Conservation (phyloP, 164 flowering plant species). For the Dillenia suffruticosa region DNA sequence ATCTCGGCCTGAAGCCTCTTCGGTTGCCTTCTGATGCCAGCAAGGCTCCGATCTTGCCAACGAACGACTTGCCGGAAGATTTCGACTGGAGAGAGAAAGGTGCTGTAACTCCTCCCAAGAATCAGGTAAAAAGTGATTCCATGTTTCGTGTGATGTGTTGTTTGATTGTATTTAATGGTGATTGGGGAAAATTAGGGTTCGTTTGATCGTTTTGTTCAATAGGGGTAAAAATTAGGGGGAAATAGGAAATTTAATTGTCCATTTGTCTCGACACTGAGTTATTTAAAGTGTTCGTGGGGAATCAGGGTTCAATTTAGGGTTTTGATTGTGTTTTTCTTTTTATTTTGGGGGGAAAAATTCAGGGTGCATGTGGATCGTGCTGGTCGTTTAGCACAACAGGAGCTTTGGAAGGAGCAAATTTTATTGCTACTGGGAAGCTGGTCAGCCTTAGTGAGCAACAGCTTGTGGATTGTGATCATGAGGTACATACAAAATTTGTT, state of each 20-base stretch:
- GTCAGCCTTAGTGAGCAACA: constrained; percentile 94
- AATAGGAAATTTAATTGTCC: no score
- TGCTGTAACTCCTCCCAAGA: constrained; percentile 80
- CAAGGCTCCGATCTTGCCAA: constrained; percentile 82
- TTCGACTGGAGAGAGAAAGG: constrained; percentile 96
- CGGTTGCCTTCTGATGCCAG: constrained; percentile 55
- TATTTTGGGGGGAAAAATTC: constrained; percentile 1
- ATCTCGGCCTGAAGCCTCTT: constrained; percentile 49
- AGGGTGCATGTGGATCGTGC: constrained; percentile 97
- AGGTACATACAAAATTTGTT: constrained; percentile 32
- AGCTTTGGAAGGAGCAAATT: constrained; percentile 90
- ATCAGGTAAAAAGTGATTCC: constrained; percentile 51
- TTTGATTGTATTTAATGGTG: no score
- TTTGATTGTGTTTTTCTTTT: not conserved
- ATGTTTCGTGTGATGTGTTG: no score
- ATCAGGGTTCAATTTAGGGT: no score
- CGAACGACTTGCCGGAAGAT: constrained; percentile 64
- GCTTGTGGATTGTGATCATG: constrained; percentile 91
- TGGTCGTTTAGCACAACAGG: constrained; percentile 97
- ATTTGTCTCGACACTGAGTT: no score
- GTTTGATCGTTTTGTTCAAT: no score
- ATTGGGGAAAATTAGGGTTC: no score
- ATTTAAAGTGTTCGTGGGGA: no score
- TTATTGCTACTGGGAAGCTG: constrained; percentile 67
- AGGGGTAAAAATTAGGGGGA: no score